Evolutionary conservation across 768 basidiomycete genomes (phyloP), one percentile per base, ranked within the genome.

Genomic region (Termitomyces sp.): DNA sequence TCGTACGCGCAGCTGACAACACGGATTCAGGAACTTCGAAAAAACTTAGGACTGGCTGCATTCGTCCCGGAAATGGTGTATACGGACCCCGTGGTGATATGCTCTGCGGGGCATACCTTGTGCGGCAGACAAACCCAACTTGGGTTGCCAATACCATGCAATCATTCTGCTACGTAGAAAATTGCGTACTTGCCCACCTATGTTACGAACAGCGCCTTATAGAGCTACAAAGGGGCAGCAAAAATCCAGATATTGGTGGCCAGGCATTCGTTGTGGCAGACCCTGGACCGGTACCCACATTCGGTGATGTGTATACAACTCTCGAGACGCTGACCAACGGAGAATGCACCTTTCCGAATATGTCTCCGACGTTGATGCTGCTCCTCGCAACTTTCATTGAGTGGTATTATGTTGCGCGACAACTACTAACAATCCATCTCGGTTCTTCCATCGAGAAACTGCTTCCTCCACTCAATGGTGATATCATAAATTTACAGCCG

Each of bases 41-140:
- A 22, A 64, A 74, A 13, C 67, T 91, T 46, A 78, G 86, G 52
- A 91, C 88, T 8, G 88, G 90, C 0, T 86, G 82, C 60, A 75
- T 92, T 44, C 82, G 90, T n/a, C 90, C 90, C 3, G 88, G 89
- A 0, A 90, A 90, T 59, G 88, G 86, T 0, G 71, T 90, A 3
- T 92, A 82, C 67, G 90, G 90, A 2, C 84, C 88, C 1, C 82
- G 88, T 38, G 89, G 88, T 4, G 90, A 91, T 67, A 78, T 87
- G 63, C 65, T 88, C 11, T 83, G 80, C 52, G 87, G 80, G 3
- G 79, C 82, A 20, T 88, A 85, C 66, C 79, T 92, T 44, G 71
- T 78, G 3, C 80, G 85, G 46, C 72, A 78, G 65, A 67, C 72
- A 51, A 88, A 85, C 64, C 85, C 83, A 1, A 81, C 83, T 0